A percentile compares a stretch with the other conserved stretches of the same genome.
Evolutionary conservation across 106 monocot species (phyloP).

Genomic region (Dendrobium huoshanense): DNA sequence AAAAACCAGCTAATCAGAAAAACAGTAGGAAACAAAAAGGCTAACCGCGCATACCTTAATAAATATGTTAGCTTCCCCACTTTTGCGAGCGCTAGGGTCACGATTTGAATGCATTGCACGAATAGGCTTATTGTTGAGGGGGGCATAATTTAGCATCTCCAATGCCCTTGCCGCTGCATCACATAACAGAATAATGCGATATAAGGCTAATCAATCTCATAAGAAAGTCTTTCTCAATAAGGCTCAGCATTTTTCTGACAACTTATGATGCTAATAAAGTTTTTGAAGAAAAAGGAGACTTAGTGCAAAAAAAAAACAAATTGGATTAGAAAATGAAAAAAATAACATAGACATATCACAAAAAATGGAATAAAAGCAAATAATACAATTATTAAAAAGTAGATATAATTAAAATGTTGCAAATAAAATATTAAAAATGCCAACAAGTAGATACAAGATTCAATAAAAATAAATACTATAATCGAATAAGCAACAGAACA

Average conservation of each 20-base stretch:
- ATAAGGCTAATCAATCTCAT: neutral
- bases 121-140: conserved; percentile 68
- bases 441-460: neutral
- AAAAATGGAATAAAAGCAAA: neutral
- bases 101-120: conserved; percentile 94
- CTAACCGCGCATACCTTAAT: conserved; percentile 48
- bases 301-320: neutral
- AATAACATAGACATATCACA: neutral
- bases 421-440: neutral
- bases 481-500: too few species aligned
- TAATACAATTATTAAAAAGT: neutral
- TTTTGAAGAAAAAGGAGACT: neutral
- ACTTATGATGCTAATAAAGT: neutral
- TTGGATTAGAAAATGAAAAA: neutral
- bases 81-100: conserved; percentile 78
- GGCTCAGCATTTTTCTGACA: neutral
- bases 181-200: neutral
- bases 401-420: neutral
- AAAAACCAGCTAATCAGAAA: neutral
- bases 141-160: conserved; percentile 75
- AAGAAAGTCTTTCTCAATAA: neutral
- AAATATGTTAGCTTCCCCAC: conserved; percentile 81
- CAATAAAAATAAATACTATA: too few species aligned
- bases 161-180: conserved; percentile 71
- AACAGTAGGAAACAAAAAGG: neutral